Conservation (phyloP, 345 rosid species). For the Psidium guajava region DNA sequence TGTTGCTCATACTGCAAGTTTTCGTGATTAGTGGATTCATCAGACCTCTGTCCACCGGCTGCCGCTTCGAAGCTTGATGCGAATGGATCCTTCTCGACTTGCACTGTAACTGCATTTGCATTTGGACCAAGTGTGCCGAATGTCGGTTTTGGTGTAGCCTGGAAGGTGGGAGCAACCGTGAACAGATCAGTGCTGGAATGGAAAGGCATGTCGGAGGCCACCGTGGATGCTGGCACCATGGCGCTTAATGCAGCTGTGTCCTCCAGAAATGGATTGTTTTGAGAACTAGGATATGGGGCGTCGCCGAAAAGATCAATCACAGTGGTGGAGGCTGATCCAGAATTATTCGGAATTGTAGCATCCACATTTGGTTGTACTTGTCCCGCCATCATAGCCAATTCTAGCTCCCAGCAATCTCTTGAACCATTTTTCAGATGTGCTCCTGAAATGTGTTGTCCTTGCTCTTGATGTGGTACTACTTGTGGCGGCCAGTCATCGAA, state of each 20-base stretch:
- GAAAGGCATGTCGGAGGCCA: neutral
- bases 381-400: slow-evolving; percentile 21
- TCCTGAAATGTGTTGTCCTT: neutral
- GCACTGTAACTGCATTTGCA: neutral
- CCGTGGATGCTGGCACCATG: neutral
- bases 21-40: slow-evolving; percentile 16
- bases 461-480: neutral
- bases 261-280: slow-evolving; percentile 39
- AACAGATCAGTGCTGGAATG: slow-evolving; percentile 4
- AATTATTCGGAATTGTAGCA: neutral
- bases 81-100: slow-evolving; percentile 36
- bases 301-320: neutral
- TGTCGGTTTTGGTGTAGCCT: slow-evolving; percentile 29
- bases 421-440: neutral
- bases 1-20: slow-evolving; percentile 43
- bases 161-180: slow-evolving; percentile 40
- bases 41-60: neutral
- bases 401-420: slow-evolving; percentile 42
- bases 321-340: neutral
- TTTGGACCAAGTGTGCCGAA: slow-evolving; percentile 10
- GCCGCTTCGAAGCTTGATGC: slow-evolving; percentile 10
- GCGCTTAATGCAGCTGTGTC: slow-evolving; percentile 10
- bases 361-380: slow-evolving; percentile 3
- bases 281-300: neutral
- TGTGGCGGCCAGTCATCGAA: slow-evolving; percentile 21